Conservation (phyloP, 2,329 filamentous ascomycete genomes). For the Sporothrix humicola region DNA sequence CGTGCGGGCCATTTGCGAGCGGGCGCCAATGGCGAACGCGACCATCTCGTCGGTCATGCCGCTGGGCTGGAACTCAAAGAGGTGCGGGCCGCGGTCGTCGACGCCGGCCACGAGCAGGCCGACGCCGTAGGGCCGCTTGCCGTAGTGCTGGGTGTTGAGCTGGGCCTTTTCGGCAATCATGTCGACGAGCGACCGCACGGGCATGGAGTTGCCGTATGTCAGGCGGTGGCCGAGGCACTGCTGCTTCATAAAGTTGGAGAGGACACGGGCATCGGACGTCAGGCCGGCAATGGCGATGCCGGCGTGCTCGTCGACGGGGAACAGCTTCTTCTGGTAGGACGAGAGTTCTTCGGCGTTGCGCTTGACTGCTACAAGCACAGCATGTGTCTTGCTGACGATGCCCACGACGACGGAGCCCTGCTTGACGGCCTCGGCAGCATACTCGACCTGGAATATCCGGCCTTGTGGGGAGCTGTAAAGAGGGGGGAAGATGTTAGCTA, state of each 20-base stretch:
- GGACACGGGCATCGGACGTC: conserved; percentile 95
- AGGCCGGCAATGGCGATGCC: conserved; percentile 96
- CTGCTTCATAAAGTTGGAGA: conserved; percentile 99
- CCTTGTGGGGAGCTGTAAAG: conserved; percentile 87
- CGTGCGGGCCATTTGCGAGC: conserved; percentile 96
- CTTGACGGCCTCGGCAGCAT: conserved; percentile 98
- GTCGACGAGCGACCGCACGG: conserved; percentile 83
- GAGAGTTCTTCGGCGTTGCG: conserved; percentile 99
- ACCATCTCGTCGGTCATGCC: conserved; percentile 98
- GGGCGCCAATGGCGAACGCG: conserved; percentile 92
- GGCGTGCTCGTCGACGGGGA: conserved; percentile 92
- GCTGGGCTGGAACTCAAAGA: conserved; percentile 97
- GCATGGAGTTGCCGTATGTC: conserved; percentile 93
- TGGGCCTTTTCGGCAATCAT: conserved; percentile 97
- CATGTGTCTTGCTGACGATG: conserved; percentile 96
- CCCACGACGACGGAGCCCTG: conserved; percentile 98
- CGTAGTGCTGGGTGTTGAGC: conserved; percentile 97
- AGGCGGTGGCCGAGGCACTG: conserved; percentile 95
- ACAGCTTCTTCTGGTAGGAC: conserved; percentile 99
- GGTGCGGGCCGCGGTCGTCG: conserved; percentile 89
- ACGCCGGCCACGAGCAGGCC: conserved; percentile 91
- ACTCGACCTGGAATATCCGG: conserved; percentile 99
- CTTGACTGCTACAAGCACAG: conserved; percentile 95
- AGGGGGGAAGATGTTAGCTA: conserved; percentile 39
- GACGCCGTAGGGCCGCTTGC: conserved; percentile 94